Percentiles rank a stretch among this genome's conserved stretches.
Conservation (phyloP, 2,329 filamentous ascomycete genomes). For the Talaromyces sp. region DNA sequence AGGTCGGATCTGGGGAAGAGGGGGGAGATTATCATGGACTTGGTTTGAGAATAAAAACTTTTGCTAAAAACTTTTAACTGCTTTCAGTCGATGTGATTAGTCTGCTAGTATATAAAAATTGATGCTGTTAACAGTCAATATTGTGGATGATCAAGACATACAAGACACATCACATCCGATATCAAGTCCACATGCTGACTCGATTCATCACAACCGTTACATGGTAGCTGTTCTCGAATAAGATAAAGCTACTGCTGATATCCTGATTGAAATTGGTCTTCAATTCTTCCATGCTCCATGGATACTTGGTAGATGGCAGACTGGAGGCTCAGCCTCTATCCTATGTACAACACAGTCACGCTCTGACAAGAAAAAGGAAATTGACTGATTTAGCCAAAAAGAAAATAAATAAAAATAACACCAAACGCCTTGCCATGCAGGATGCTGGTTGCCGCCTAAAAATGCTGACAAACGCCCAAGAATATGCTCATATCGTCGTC, state of each 20-base stretch:
- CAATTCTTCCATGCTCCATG: neutral
- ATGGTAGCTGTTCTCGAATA: too few relatives aligned
- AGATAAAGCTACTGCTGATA: neutral
- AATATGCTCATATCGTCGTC: neutral
- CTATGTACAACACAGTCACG: neutral
- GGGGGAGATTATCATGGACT: conserved; percentile 26
- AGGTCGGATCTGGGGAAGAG: conserved; percentile 19
- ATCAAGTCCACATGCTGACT: too few relatives aligned
- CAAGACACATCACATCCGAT: too few relatives aligned
- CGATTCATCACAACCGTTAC: too few relatives aligned
- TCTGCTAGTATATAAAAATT: too few relatives aligned
- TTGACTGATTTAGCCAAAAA: neutral
- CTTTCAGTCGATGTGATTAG: neutral
- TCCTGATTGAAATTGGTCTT: neutral
- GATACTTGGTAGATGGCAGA: neutral
- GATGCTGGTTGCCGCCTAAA: conserved; percentile 6
- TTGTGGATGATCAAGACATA: too few relatives aligned
- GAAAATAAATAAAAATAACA: neutral
- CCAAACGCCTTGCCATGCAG: conserved; percentile 10
- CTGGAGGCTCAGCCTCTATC: neutral
- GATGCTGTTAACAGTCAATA: too few relatives aligned
- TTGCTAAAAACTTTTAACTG: too few relatives aligned
- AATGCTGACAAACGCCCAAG: conserved; percentile 7
- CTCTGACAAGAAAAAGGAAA: neutral
- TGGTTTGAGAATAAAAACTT: conserved; percentile 1